Base-by-base conservation (phyloP, 108 stramenopile species). In the Nitzschia sp. region DNA sequence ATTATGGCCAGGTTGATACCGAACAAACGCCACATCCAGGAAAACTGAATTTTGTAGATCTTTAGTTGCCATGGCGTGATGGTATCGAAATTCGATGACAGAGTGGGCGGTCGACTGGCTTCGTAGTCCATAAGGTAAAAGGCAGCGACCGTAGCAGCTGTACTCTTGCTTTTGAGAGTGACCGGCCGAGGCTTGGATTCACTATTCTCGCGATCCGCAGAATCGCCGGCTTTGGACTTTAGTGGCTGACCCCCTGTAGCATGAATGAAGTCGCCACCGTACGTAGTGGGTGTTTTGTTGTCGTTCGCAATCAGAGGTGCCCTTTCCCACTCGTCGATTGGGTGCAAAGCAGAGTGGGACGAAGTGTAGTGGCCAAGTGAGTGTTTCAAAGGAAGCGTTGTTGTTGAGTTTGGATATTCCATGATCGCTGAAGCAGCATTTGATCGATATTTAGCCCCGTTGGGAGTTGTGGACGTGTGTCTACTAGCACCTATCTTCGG, bases 101-200 rank as follows among this genome's bases (percentile, higher is more conserved):
- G 51, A 1, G 72, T 65, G 2, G 78, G 70, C 6, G 74, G 54
- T 4, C 82, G 70, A 30, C 72, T 60, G 25, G 48, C 68, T 59
- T 83, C 78, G 55, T 83, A 79, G 53, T 83, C 82, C 68, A 65
- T 76, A 28, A 83, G 66, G 38, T 72, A 83, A 33, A 36, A 64
- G 17, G 78, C 82, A 15, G 82, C 78, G 15, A 83, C 53, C 18
- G 31, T 17, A 11, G 68, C 66, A 31, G 75, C 68, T 24, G 33
- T 76, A 15, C 60, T 61, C 25, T 48, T 58, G 26, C 60, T 59
- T 29, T 58, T 70, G 64, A 65, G 49, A 23, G 49, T 65, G 4
- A 49, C 49, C 21, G 27, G 47, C 2, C 33, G 29, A 6, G 57
- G 26, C 29, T 32, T 58, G 11, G 28, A 58, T 29, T 58, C 57